These are phyloP conservation scores for Neurospora sp. DNA, from an alignment of 495 filamentous ascomycete species.

Conservation along the genomic window DNA sequence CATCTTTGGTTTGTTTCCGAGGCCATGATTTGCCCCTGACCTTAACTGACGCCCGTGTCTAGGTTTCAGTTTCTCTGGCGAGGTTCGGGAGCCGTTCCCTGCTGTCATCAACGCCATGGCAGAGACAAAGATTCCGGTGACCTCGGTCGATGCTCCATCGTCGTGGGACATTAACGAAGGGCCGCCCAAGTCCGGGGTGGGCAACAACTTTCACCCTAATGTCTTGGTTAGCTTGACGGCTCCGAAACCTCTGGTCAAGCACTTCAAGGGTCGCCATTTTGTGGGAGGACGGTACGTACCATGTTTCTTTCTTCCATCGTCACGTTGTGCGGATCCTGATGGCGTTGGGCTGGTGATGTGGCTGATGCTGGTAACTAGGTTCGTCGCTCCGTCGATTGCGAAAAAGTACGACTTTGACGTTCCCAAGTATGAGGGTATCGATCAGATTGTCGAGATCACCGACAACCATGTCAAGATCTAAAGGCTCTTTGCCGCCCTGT, in stretches of 20 bases:
- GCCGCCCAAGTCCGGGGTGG: constrained; percentile 68
- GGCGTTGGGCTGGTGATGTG: neutral
- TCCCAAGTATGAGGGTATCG: constrained; percentile 75
- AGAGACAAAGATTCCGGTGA: constrained; percentile 60
- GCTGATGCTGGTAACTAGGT: constrained; percentile 39
- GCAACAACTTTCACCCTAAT: constrained; percentile 65
- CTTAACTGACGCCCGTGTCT: constrained; percentile 2
- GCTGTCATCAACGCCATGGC: constrained; percentile 68
- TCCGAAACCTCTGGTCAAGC: constrained; percentile 83
- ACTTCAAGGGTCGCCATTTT: constrained; percentile 79
- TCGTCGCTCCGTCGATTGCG: constrained; percentile 67
- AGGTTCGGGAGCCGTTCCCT: constrained; percentile 82
- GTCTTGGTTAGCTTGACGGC: constrained; percentile 84
- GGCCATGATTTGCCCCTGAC: neutral
- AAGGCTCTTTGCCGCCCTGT: constrained; percentile 2
- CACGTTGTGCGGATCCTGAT: neutral
- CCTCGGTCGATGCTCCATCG: constrained; percentile 84
- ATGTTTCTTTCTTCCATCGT: neutral
- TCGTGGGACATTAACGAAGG: constrained; percentile 88
- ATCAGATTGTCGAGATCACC: constrained; percentile 76
- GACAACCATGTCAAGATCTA: constrained; percentile 50
- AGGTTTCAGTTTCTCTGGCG: constrained; percentile 90
- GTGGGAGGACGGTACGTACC: constrained; percentile 59
- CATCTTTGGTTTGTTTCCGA: constrained; percentile 60
- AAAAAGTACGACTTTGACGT: constrained; percentile 81